Evolutionary conservation across 208 protist species (phyloP).

Genomic region (Wallacemonas collosoma): DNA sequence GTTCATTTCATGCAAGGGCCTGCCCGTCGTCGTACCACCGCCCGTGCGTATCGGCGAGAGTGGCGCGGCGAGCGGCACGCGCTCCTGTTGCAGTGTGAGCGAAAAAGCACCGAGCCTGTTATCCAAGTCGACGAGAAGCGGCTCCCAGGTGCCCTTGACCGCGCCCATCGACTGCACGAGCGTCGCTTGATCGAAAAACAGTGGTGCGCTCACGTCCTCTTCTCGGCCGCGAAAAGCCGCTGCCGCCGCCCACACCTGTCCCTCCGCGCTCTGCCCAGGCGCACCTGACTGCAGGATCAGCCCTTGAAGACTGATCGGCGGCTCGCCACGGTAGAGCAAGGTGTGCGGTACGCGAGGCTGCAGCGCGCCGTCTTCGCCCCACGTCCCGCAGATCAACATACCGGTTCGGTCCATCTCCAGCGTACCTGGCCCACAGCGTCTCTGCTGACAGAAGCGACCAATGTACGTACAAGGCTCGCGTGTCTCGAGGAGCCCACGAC

Average conservation of each 20-base stretch:
- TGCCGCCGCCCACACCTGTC: conserved; percentile 6
- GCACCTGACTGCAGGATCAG: conserved; percentile 28
- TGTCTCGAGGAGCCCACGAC: not conserved
- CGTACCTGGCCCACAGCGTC: conserved; percentile 40
- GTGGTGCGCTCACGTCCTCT: conserved; percentile 10
- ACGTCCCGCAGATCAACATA: conserved; percentile 52
- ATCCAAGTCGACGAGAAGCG: conserved; percentile 57
- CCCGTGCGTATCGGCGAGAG: not conserved
- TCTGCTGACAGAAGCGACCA: conserved; percentile 36
- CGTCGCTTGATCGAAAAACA: conserved; percentile 44
- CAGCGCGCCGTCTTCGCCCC: conserved; percentile 21
- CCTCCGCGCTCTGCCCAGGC: conserved; percentile 12
- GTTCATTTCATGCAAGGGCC: not conserved
- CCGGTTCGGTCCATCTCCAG: conserved; percentile 50
- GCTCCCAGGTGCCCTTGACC: conserved; percentile 71
- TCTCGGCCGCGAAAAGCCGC: conserved; percentile 4
- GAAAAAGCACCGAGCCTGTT: conserved; percentile 16
- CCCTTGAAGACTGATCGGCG: conserved; percentile 45
- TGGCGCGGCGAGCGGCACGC: not conserved
- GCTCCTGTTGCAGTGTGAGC: not conserved
- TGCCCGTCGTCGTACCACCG: not conserved
- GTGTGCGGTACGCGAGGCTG: conserved; percentile 12
- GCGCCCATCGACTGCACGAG: conserved; percentile 37
- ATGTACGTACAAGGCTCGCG: conserved; percentile 42
- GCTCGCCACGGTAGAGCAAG: conserved; percentile 26